Evolutionary conservation across 139 green algal genomes (phyloP), one percentile per base, ranked within the genome.

Genomic region (Chlamydomonas sphaeroides): DNA sequence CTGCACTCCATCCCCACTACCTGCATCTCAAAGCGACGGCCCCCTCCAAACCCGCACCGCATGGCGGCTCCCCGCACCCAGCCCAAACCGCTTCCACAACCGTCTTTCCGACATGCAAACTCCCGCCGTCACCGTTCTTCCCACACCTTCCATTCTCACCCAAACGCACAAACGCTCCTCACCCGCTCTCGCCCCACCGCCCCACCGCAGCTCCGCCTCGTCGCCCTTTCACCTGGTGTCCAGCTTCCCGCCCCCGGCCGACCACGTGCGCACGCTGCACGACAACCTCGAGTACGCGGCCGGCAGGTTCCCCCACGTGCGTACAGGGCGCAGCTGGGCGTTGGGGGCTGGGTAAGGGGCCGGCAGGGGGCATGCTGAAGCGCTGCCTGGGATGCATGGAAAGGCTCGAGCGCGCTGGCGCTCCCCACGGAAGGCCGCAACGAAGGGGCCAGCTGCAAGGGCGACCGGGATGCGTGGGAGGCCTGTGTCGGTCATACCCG

Each of bases 211-310:
- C 76, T 92, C 88, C 39, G 79, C 85, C 5, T 39, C 80, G 18
- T 96, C 88, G 18, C 92, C 95, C 4, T 86, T 93, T 30, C 90
- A 92, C 76, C 86, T 99, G 36, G 72, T 98, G 14, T 89, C 91
- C 80, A 92, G 79, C 30, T 98, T 97, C 68, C 63, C 86, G 1
- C 70, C 90, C 1, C 94, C 94, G 17, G 88, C 95, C 76, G 87
- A 96, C 59, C 81, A 95, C 83, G 91, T 99, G 32, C 88, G 83
- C 78, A 99, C 96, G 11, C 88, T 98, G 30, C 94, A 99, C 70
- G 97, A 99, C 89, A 94, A 94, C 69, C 89, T 96, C 68, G 97
- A 98, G 88, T 89, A 76, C 56, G 89, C 71, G 65, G 79, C 96
- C 0, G 71, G 84, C 0, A 88, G 88, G 21, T 96, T 92, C 65